Conservation (phyloP, 176 grass and related monocot species). For the Rhynchospora tenuis region DNA sequence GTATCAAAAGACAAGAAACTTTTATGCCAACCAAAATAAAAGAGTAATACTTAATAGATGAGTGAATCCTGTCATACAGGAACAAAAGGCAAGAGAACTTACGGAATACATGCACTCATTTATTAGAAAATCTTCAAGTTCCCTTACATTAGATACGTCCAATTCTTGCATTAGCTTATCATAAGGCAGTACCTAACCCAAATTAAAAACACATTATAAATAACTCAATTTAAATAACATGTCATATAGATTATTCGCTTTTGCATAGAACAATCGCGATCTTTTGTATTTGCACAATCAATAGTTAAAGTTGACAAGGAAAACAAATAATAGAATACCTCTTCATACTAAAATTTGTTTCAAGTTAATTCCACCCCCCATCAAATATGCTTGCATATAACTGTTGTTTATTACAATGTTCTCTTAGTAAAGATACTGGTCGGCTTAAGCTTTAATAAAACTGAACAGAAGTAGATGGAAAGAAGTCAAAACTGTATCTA, state of each 20-base stretch:
- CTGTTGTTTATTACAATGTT: background rate
- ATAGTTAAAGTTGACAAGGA: background rate
- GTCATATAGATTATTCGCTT: background rate
- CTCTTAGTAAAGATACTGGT: background rate
- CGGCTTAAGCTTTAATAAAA: background rate
- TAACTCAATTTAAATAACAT: background rate
- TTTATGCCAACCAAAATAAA: background rate
- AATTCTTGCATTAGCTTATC: slow-evolving; percentile 97
- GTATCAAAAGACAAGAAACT: background rate
- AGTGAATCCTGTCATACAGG: background rate
- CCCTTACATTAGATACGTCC: slow-evolving; percentile 89
- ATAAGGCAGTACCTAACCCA: slow-evolving; percentile 77
- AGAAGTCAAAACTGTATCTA: background rate
- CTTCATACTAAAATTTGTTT: background rate
- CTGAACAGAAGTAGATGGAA: background rate
- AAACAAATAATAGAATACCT: background rate
- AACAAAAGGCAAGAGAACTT: slow-evolving; percentile 35
- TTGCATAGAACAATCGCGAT: background rate
- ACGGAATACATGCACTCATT: slow-evolving; percentile 99
- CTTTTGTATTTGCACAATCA: background rate
- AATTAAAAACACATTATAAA: slow-evolving; percentile 15
- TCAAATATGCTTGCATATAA: background rate
- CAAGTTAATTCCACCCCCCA: background rate
- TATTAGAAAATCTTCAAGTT: slow-evolving; percentile 99
- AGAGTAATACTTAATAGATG: background rate